phyloP scores from a whole-genome alignment of 768 basidiomycete species.

The Suillus decipiens region DNA sequence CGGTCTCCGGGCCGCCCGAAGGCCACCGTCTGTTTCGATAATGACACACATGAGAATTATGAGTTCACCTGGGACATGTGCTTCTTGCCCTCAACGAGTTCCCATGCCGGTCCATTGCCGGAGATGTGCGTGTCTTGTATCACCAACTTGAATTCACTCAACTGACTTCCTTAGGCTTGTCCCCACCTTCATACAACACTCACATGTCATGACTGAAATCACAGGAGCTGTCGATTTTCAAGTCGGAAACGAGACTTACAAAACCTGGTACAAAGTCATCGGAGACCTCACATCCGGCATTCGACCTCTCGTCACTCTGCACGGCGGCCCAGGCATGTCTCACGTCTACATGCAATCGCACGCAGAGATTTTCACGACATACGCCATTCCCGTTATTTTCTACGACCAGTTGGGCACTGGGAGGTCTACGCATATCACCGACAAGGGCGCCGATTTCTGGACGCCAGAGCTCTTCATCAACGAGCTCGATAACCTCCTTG shows the following conservation, averaged over 20 bases:
- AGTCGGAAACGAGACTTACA: constrained; percentile 26
- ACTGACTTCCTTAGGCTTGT: background rate
- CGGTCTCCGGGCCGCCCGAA: too few relatives aligned
- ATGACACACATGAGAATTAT: too few relatives aligned
- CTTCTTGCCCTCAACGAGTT: background rate
- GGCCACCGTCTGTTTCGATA: too few relatives aligned
- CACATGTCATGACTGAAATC: constrained; percentile 20
- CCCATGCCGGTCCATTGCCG: too few relatives aligned
- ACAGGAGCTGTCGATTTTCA: constrained; percentile 25
- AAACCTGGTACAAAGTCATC: constrained; percentile 47
- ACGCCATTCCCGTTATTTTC: constrained; percentile 43
- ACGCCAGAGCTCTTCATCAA: constrained; percentile 52
- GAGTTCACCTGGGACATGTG: background rate
- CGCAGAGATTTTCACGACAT: constrained; percentile 32
- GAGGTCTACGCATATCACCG: constrained; percentile 43
- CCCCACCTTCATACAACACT: background rate
- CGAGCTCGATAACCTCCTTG: constrained; percentile 53
- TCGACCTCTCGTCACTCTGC: constrained; percentile 42
- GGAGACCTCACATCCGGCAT: constrained; percentile 38
- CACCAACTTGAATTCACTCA: background rate
- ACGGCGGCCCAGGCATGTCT: constrained; percentile 48
- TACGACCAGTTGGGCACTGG: constrained; percentile 55
- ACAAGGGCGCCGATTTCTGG: constrained; percentile 42
- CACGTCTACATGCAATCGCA: constrained; percentile 44
- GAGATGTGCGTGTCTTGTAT: background rate